Percentiles rank a stretch among this genome's conserved stretches.
phyloP scores from a whole-genome alignment of 2,329 filamentous ascomycete species.

The Fusarium sp. region DNA sequence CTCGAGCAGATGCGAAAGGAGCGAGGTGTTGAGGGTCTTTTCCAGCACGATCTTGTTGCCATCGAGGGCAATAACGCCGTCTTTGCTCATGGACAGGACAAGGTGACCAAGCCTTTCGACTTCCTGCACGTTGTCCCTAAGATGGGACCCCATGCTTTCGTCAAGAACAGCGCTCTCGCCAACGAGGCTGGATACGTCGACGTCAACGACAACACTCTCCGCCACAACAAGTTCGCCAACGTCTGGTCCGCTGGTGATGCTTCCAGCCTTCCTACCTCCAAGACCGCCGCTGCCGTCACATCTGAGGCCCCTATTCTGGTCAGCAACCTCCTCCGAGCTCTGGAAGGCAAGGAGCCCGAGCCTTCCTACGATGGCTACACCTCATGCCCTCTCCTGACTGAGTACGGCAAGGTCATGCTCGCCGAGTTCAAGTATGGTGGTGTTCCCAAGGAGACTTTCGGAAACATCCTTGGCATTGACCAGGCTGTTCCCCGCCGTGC shows the following conservation, averaged over 20 bases:
- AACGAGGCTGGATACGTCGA: constrained; percentile 72
- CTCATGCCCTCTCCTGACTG: constrained; percentile 67
- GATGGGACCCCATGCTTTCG: constrained; percentile 70
- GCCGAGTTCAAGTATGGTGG: constrained; percentile 77
- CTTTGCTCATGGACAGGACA: constrained; percentile 62
- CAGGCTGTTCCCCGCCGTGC: constrained; percentile 68
- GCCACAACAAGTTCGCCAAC: constrained; percentile 68
- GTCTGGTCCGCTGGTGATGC: constrained; percentile 73
- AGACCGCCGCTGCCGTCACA: constrained; percentile 69
- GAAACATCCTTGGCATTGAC: constrained; percentile 67
- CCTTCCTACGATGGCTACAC: constrained; percentile 69
- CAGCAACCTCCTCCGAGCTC: constrained; percentile 60
- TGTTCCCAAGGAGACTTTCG: constrained; percentile 74
- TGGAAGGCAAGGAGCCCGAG: constrained; percentile 62
- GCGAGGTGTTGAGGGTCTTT: constrained; percentile 70
- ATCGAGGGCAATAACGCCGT: constrained; percentile 68
- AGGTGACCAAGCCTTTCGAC: constrained; percentile 66
- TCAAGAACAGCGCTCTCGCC: constrained; percentile 67
- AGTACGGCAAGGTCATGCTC: constrained; percentile 74
- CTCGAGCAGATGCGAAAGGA: constrained; percentile 68
- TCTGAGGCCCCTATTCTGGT: constrained; percentile 67
- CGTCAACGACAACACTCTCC: constrained; percentile 67
- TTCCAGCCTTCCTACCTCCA: constrained; percentile 71
- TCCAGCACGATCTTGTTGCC: constrained; percentile 69
- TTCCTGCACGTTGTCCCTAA: constrained; percentile 71